Evolutionary conservation across 2,329 filamentous ascomycete species (phyloP), one percentile per base, ranked within the genome.

Genomic region (Mycosphaerella sp.): DNA sequence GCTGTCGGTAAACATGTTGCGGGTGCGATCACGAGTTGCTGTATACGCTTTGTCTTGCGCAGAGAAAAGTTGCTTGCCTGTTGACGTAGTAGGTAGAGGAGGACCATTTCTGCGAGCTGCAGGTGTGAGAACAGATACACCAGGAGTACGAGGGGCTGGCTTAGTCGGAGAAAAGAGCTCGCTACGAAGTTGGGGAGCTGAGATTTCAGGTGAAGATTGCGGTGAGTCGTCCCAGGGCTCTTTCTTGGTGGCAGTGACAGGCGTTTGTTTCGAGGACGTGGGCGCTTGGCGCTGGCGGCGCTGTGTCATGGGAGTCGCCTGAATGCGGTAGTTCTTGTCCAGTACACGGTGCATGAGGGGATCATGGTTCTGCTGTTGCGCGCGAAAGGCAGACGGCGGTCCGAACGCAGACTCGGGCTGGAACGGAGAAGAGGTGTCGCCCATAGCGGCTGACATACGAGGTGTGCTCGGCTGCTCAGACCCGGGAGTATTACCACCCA

Each of bases 251-350:
- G 66, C 62, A 5, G 73, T 71, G 0, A 69, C 70, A 30, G 69
- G 67, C 25, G 72, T 73, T 16, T 49, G 54, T 49, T 61, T 66
- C 49, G 53, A 53, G 21, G 48, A 35, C 42, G 62, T 44, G 13
- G 54, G 36, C n/a, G 37, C 41, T 37, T 43, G 39, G 49, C 56
- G 50, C 50, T 62, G 50, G 18, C 56, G 55, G n/a, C 58, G 62
- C 48, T 62, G 60, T 27, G 60, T 64, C 64, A 93, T 84, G 0
- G 93, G 93, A 8, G 93, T 98, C 5, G 91, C 89, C 69, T 94
- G 88, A 18, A 98, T 78, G 28, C 91, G 87, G 73, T 95, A 98
- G 52, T 87, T 96, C 71, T 94, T 96, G 74, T 97, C 90, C 4
- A 95, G 80, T n/a, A 97, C 78, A 25, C 86, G 87, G 68, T 97